Evolutionary conservation across 495 filamentous ascomycete genomes (phyloP), one percentile per base, ranked within the genome.

Genomic region (Xylaria telfairii): DNA sequence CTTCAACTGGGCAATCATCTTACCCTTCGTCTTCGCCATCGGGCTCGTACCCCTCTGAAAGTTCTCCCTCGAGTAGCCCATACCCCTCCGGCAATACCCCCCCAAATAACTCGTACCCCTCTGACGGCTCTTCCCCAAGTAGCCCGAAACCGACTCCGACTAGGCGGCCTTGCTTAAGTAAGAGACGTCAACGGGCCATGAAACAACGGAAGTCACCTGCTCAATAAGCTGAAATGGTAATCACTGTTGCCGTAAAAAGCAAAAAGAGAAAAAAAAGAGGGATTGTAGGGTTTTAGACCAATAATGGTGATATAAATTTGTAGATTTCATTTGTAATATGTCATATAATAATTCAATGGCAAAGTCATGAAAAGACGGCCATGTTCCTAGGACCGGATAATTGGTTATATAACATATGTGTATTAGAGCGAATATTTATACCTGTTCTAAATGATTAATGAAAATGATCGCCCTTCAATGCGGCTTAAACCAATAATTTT

Each of bases 141-240:
- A n/a, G n/a, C 32, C 57, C 57, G n/a, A 41, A 32, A 1, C 7
- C 47, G n/a, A 53, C 47, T 13, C 60, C 60, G 12, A 63, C 60
- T 21, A 42, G 39, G 39, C 39, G 60, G 60, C 60, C 60, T 21
- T 63, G 60, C 39, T 13, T 63, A 12, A 63, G 60, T 13, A 44
- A 46, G 60, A 63, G 60, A 19, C 60, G 60, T 12, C 37, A 30
- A 44, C 60, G 30, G 60, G 17, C 57, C 9, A 41, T 41, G 17
- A 28, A 60, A 21, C 17, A 60, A 21, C 15, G 19, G 57, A 60
- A 34, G 57, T 41, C 2, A 60, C 26, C 21, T n/a, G 10, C 21
- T 13, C 26, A 10, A 53, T 4, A 28, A 10, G 46, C 9, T 49
- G 46, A 49, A 24, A 26, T 28, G 4, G 10, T 24, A 28, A 24